Evolutionary conservation across 192 early-diverging fungal species (phyloP).

Genomic region (Oehlia diaphana): DNA sequence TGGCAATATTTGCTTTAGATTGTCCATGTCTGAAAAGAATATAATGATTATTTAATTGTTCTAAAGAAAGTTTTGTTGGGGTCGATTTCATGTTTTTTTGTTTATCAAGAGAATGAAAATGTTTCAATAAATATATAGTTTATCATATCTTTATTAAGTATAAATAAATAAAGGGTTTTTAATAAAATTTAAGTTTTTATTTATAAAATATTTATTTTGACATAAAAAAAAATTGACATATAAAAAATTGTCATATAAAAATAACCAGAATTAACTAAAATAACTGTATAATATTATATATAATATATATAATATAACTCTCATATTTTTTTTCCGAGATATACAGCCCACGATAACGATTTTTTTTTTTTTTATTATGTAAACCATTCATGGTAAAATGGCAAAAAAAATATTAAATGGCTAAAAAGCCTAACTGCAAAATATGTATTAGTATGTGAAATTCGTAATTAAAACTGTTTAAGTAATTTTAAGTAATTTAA

Average conservation of each 20-base stretch:
- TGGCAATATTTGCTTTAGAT: constrained; percentile 46
- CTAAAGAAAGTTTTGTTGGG: not conserved
- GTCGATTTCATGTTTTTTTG: not conserved
- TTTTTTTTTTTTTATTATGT: too few species aligned
- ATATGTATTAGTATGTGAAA: not conserved
- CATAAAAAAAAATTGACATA: too few species aligned
- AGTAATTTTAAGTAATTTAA: not conserved
- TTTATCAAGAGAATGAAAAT: not conserved
- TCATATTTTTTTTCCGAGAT: not conserved
- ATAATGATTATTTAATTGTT: constrained; percentile 38
- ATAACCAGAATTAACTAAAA: too few species aligned
- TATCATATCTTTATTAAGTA: not conserved
- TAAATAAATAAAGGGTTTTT: too few species aligned
- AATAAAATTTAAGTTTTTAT: too few species aligned
- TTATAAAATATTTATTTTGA: too few species aligned
- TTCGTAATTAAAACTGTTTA: not conserved
- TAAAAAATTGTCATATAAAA: too few species aligned
- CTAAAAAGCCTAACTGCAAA: not conserved
- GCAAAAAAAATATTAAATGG: not conserved
- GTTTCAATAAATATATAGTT: not conserved
- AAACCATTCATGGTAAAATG: not conserved
- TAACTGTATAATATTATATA: too few species aligned
- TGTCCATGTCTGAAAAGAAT: constrained; percentile 48
- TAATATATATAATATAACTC: too few species aligned
- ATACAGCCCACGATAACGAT: not conserved